A percentile compares a stretch with the other conserved stretches of the same genome.
Conservation (phyloP, 2,329 filamentous ascomycete genomes). For the Claviceps humidiphila region DNA sequence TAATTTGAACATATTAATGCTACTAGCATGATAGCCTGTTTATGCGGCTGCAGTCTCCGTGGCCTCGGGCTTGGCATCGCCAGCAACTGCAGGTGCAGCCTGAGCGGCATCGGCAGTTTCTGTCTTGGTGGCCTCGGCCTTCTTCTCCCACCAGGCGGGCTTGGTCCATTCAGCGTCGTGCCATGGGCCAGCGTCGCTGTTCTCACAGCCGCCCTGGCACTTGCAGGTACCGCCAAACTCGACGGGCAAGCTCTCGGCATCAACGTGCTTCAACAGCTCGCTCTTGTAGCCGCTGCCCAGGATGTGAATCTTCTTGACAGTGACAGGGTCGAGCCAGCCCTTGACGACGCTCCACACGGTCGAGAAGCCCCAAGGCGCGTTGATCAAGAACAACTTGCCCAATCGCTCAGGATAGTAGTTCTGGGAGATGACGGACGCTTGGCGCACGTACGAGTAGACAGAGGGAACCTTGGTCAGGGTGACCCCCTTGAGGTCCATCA, state of each 20-base stretch:
- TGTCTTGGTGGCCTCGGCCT: constrained; percentile 21
- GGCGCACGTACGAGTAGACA: constrained; percentile 78
- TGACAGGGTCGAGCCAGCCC: constrained; percentile 92
- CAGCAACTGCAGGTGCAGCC: constrained; percentile 11
- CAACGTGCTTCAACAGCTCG: constrained; percentile 73
- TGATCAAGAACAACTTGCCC: constrained; percentile 94
- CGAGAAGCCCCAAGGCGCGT: constrained; percentile 91
- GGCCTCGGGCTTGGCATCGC: constrained; percentile 17
- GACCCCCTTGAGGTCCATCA: constrained; percentile 96
- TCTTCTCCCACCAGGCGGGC: constrained; percentile 51
- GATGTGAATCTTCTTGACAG: constrained; percentile 89
- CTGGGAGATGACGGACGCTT: constrained; percentile 80
- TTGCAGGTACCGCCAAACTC: constrained; percentile 73
- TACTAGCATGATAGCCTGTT: not conserved
- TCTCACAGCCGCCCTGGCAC: constrained; percentile 68
- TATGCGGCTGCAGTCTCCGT: constrained; percentile 14
- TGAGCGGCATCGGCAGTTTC: constrained; percentile 19
- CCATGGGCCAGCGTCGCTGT: constrained; percentile 91
- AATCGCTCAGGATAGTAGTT: constrained; percentile 99
- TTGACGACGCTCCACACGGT: constrained; percentile 77
- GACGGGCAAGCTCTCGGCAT: constrained; percentile 78
- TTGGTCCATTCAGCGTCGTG: constrained; percentile 50
- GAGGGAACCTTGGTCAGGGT: constrained; percentile 67
- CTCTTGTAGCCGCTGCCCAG: constrained; percentile 70
- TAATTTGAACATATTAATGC: no score